A percentile compares a stretch with the other conserved stretches of the same genome.
Conservation (phyloP, 2,329 filamentous ascomycete genomes). For the Trichoderma sp. region DNA sequence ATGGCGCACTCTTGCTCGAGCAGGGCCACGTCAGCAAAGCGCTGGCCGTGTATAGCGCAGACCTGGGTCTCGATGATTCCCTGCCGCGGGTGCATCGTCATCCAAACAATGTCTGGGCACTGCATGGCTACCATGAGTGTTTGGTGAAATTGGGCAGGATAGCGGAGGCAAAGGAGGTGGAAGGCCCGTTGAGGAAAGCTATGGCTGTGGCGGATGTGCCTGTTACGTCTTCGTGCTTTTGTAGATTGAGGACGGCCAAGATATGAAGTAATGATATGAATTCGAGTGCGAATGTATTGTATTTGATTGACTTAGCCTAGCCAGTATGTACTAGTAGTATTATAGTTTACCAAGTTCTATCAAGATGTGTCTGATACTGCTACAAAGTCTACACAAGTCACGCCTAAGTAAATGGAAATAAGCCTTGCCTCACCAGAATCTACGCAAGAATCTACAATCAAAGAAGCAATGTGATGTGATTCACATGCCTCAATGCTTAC, state of each 20-base stretch:
- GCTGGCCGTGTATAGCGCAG: constrained; percentile 58
- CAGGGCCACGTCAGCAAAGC: constrained; percentile 62
- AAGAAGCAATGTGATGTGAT: neutral
- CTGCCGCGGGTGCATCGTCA: constrained; percentile 67
- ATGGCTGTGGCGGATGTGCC: constrained; percentile 62
- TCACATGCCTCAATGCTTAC: constrained; percentile 5
- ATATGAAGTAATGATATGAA: constrained; percentile 25
- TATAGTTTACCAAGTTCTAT: neutral
- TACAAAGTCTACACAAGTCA: neutral
- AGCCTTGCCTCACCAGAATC: neutral
- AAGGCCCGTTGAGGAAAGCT: constrained; percentile 52
- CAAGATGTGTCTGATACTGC: neutral
- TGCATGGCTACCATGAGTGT: constrained; percentile 74
- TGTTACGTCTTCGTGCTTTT: constrained; percentile 43
- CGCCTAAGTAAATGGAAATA: neutral
- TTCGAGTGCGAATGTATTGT: neutral
- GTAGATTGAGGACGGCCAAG: constrained; percentile 29
- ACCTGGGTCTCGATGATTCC: constrained; percentile 60
- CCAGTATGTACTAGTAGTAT: neutral
- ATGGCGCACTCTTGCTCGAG: constrained; percentile 68
- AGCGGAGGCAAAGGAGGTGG: constrained; percentile 40
- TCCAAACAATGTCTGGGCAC: constrained; percentile 73
- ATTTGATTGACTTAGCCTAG: constrained; percentile 5
- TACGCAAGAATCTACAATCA: constrained; percentile 4
- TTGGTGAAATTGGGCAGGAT: constrained; percentile 52